Base-by-base conservation (phyloP, 306 rosid species). In the Acacia confusa region DNA sequence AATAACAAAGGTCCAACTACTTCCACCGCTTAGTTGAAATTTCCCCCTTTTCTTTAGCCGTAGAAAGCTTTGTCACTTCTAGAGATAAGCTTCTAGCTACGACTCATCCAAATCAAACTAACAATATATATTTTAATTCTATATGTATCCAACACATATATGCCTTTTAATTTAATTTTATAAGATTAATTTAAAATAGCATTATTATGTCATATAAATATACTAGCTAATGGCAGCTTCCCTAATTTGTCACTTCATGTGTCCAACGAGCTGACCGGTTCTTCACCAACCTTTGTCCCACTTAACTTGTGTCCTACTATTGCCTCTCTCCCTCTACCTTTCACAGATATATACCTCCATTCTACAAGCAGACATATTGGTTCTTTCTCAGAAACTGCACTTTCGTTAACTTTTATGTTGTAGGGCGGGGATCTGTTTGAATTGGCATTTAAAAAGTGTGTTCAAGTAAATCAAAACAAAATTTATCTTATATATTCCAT, bases 1-100 rank as follows among this genome's bases (percentile, higher is more conserved):
- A 72, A 68, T 58, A 44, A 67, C 77, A 83, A 86, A 84, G 84
- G 82, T 85, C 92, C 90, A 91, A 90, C 94, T 86, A 80, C 95
- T 87, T 88, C 97, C 94, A 91, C 91, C 90, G 76, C 94, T 67
- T 81, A 82, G 89, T 83, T 81, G 88, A 86, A 83, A 79, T 41
- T 65, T 73, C 50, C 4, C 60, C 9, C 9, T 82, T 77, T 87
- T 84, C 84, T 80, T 6, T 41, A 63, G 6, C 6, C 52, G 78
- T 82, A 85, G 89, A 80, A 89, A 88, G 82, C 40, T 81, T 28
- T 78, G 63, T 78, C 88, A 50, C 84, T 88, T 88, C 57, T 13
- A 67, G 43, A 78, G 79, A 81, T 84, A 79, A 69, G 82, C 24
- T 45, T 47, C 52, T 17, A 73, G 82, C n/a, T 45, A 77, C 66